A percentile compares a stretch with the other conserved stretches of the same genome.
These are phyloP conservation scores for Chaetomidium leptoderma DNA, from an alignment of 495 filamentous ascomycete genomes.

Conservation along the genomic window DNA sequence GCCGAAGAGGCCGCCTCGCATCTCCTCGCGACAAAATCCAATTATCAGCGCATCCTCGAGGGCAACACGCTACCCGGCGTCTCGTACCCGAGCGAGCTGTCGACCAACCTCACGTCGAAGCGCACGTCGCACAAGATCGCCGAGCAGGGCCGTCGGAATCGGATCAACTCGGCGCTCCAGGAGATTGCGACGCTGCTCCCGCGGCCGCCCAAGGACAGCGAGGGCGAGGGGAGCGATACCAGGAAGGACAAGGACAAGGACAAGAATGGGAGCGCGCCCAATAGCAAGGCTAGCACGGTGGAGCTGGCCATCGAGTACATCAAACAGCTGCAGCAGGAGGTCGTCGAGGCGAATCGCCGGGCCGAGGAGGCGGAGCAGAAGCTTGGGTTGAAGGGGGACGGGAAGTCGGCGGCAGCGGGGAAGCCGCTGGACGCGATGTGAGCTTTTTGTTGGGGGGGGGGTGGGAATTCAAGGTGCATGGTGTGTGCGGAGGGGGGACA, in stretches of 20 bases:
- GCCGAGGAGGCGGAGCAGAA: slow-evolving; percentile 57
- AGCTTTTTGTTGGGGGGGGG: too few relatives aligned
- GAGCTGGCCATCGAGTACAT: slow-evolving; percentile 96
- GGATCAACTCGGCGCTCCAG: slow-evolving; percentile 89
- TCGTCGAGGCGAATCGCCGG: slow-evolving; percentile 61
- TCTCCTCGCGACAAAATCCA: slow-evolving; percentile 86
- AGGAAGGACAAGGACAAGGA: slow-evolving; percentile 32
- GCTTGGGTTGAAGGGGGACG: slow-evolving; percentile 9
- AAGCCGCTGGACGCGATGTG: background rate
- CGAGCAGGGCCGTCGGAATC: slow-evolving; percentile 89
- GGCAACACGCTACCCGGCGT: slow-evolving; percentile 87
- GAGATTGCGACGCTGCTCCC: slow-evolving; percentile 87
- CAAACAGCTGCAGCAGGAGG: slow-evolving; percentile 70
- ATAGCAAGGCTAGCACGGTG: slow-evolving; percentile 93
- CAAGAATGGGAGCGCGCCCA: slow-evolving; percentile 48
- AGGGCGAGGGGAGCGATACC: slow-evolving; percentile 31
- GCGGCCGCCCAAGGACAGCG: slow-evolving; percentile 40
- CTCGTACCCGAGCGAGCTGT: slow-evolving; percentile 83
- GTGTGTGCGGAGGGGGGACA: background rate
- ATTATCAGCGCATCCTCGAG: slow-evolving; percentile 96
- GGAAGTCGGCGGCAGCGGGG: background rate
- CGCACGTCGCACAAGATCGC: slow-evolving; percentile 97
- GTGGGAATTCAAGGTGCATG: too few relatives aligned
- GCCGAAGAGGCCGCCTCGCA: slow-evolving; percentile 71
- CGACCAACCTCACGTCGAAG: slow-evolving; percentile 91